Percentiles rank a stretch among this genome's conserved stretches.
These are phyloP conservation scores for Xylaria nigripes DNA, from an alignment of 495 filamentous ascomycete genomes.

Conservation along the genomic window DNA sequence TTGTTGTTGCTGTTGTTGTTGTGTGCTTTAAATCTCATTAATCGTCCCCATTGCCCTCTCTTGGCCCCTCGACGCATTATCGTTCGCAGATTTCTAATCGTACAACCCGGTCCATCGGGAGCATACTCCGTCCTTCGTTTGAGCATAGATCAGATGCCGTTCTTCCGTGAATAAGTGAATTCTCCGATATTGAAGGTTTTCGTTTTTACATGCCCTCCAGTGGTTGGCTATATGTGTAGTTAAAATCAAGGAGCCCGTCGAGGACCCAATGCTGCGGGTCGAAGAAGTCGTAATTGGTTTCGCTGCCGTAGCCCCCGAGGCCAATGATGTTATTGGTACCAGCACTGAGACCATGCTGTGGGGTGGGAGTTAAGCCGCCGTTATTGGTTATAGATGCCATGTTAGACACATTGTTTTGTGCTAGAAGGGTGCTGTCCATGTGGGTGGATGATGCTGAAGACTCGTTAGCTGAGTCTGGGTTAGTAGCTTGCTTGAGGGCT, in stretches of 20 bases:
- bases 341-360: slow-evolving; percentile 35
- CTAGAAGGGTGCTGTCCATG: slow-evolving; percentile 45
- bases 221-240: slow-evolving; percentile 49
- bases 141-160: neutral
- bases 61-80: slow-evolving; percentile 11
- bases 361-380: slow-evolving; percentile 40
- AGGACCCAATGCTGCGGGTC: slow-evolving; percentile 89
- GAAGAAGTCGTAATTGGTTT: slow-evolving; percentile 71
- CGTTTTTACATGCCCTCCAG: slow-evolving; percentile 41
- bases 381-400: slow-evolving; percentile 32
- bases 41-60: slow-evolving; percentile 44
- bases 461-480: slow-evolving; percentile 70
- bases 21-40: slow-evolving; percentile 9
- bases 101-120: neutral
- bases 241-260: slow-evolving; percentile 74
- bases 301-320: slow-evolving; percentile 48
- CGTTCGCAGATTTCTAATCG: neutral
- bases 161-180: neutral
- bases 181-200: neutral
- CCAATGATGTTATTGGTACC: slow-evolving; percentile 31
- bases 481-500: slow-evolving; percentile 79
- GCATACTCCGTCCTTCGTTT: neutral
- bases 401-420: slow-evolving; percentile 25
- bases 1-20: too few relatives aligned
- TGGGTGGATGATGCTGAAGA: slow-evolving; percentile 60